Evolutionary conservation across 768 basidiomycete genomes (phyloP).

Genomic region (Calocera cornea): DNA sequence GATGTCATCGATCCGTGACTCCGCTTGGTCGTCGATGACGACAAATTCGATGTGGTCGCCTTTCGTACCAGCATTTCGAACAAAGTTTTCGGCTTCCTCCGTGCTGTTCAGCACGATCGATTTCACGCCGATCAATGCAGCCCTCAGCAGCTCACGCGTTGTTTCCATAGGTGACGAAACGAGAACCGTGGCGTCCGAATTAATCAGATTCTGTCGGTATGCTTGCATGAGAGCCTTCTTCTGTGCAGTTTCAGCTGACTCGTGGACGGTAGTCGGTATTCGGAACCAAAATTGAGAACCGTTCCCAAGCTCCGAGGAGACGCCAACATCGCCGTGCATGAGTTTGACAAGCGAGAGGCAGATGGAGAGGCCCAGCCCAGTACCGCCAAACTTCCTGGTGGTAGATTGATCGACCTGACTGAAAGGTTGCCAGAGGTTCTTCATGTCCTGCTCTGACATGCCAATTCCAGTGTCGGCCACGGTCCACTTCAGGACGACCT

Average conservation of each 20-base stretch:
- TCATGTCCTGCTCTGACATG: constrained; percentile 49
- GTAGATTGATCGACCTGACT: constrained; percentile 70
- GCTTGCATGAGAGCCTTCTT: constrained; percentile 21
- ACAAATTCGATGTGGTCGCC: constrained; percentile 43
- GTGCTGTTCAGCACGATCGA: constrained; percentile 34
- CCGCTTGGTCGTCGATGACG: constrained; percentile 53
- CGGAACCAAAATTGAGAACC: constrained; percentile 66
- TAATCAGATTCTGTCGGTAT: background rate
- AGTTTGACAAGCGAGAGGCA: constrained; percentile 60
- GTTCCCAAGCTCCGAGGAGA: constrained; percentile 46
- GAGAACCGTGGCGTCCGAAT: constrained; percentile 26
- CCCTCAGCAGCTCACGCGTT: constrained; percentile 41
- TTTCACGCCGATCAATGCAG: constrained; percentile 43
- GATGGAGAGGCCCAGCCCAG: constrained; percentile 63
- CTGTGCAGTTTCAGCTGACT: constrained; percentile 43
- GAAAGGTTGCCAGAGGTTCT: constrained; percentile 57
- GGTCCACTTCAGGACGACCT: constrained; percentile 47
- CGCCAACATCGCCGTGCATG: constrained; percentile 63
- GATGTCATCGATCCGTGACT: constrained; percentile 44
- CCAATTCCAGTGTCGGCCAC: constrained; percentile 69
- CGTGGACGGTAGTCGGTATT: constrained; percentile 47
- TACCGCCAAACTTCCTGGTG: constrained; percentile 62
- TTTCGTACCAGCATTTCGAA: constrained; percentile 25
- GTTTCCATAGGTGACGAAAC: constrained; percentile 47
- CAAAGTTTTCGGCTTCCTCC: constrained; percentile 33